These are phyloP conservation scores for Pholiota microspora DNA, from an alignment of 768 basidiomycete genomes.

Conservation along the genomic window DNA sequence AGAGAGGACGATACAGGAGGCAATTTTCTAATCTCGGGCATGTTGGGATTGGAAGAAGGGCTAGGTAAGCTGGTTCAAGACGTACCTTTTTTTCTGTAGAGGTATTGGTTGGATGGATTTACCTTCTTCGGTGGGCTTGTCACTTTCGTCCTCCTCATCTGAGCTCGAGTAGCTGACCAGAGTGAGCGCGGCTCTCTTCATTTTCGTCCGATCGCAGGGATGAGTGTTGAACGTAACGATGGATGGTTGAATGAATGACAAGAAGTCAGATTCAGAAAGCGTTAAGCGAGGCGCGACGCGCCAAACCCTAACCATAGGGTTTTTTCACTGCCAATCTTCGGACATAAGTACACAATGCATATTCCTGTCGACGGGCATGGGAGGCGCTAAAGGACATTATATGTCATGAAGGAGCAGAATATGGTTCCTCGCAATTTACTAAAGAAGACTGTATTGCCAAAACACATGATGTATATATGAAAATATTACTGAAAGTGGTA, in stretches of 20 bases:
- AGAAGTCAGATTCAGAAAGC: neutral
- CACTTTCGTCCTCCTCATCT: conserved; percentile 32
- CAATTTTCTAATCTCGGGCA: conserved; percentile 46
- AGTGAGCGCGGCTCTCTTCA: conserved; percentile 33
- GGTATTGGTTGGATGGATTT: conserved; percentile 1
- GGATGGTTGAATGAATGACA: too few species aligned
- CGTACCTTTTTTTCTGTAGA: conserved; percentile 43
- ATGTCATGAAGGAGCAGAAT: too few species aligned
- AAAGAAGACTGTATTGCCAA: too few species aligned
- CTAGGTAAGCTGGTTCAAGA: neutral
- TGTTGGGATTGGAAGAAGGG: neutral
- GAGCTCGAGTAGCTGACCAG: conserved; percentile 54
- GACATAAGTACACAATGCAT: too few species aligned
- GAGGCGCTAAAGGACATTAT: too few species aligned
- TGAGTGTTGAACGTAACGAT: neutral
- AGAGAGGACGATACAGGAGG: conserved; percentile 54
- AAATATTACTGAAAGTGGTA: too few species aligned
- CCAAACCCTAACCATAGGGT: conserved; percentile 30
- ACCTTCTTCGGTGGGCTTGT: neutral
- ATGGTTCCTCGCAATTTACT: too few species aligned
- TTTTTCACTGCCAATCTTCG: too few species aligned
- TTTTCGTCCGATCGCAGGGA: conserved; percentile 11
- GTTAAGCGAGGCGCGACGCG: neutral
- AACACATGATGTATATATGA: too few species aligned
- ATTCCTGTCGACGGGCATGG: too few species aligned